phyloP scores from a whole-genome alignment of 805 yeast genomes.

The Zygoascus bituminiphila region DNA sequence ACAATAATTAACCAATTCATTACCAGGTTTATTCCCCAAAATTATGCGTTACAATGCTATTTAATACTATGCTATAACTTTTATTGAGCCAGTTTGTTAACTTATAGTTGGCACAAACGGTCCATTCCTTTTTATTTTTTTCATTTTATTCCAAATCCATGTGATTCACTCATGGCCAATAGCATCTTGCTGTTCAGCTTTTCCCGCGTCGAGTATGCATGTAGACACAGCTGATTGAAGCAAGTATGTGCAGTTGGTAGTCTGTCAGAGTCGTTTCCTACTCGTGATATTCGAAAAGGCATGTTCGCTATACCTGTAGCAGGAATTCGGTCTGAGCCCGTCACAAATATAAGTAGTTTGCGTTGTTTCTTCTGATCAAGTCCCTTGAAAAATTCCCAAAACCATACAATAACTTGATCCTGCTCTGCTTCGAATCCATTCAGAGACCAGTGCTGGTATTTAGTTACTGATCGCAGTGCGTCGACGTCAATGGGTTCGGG shows the following conservation, averaged over 20 bases:
- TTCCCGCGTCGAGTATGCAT: constrained; percentile 50
- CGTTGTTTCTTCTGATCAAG: constrained; percentile 44
- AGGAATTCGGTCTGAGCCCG: constrained; percentile 88
- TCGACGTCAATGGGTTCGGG: constrained; percentile 61
- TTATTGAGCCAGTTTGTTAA: too few relatives aligned
- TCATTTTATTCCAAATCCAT: constrained; percentile 76
- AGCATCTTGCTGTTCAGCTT: constrained; percentile 49
- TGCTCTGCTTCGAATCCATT: constrained; percentile 31
- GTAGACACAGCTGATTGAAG: constrained; percentile 79
- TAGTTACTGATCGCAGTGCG: constrained; percentile 61
- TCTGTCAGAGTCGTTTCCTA: constrained; percentile 40
- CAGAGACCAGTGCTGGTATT: constrained; percentile 56
- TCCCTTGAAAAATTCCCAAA: constrained; percentile 69
- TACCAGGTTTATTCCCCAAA: too few relatives aligned
- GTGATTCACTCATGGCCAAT: constrained; percentile 68
- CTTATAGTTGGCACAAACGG: too few relatives aligned
- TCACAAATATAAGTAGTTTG: constrained; percentile 62
- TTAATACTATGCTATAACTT: too few relatives aligned
- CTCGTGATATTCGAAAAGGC: constrained; percentile 57
- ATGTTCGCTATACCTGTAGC: constrained; percentile 83
- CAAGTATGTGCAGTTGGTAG: constrained; percentile 91
- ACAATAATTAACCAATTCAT: too few relatives aligned
- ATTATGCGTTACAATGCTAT: too few relatives aligned
- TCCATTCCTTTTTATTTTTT: neutral
- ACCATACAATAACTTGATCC: constrained; percentile 56